Base-by-base conservation (phyloP, 2,329 filamentous ascomycete genomes). In the Pseudogymnoascus sp. region DNA sequence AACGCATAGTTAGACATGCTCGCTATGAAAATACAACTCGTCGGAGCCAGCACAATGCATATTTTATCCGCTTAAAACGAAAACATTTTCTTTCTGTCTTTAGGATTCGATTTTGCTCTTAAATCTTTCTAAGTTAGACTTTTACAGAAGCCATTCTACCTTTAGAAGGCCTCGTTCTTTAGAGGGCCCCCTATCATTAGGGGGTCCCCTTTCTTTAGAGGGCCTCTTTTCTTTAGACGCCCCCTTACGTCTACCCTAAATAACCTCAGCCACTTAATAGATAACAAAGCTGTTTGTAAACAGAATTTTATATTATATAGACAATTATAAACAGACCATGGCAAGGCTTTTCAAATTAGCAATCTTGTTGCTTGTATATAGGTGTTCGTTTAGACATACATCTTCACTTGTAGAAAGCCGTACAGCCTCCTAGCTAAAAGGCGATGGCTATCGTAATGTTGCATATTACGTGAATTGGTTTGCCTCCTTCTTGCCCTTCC, bases 381-480 rank as follows among this genome's bases (percentile, higher is more conserved):
- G 40, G 16, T 41, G 40, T 41, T 41, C 16, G 4, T 41, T 41
- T 14, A 9, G 40, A 18, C 5, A 41, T 14, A 41, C 40, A 9
- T 41, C 40, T 41, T 41, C 40, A 41, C 16, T 41, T 41, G 8
- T 41, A 41, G 16, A 41, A 41, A 14, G 40, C 40, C 16, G 9
- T 41, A 41, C 40, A 41, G 16, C 9, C 18, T 21, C 40, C 3
- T 3, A 21, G 40, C 40, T 16, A 41, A 41, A 41, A 6, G 6
- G 5, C 5, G 16, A 41, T 41, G 18, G 40, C 40, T 41, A 41
- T 21, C 16, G 40, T 41, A 63, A 37, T 60, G 58, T 63, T 61
- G 62, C 59, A 31, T 63, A 63, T 43, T 63, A 33, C 14, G 23
- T 59, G 12, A 63, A 61, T 28, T 63, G 80, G 88, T 61, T 52